Base-by-base conservation (phyloP, 169 alveolate genomes). In the Ichthyophthirius multifiliis region DNA sequence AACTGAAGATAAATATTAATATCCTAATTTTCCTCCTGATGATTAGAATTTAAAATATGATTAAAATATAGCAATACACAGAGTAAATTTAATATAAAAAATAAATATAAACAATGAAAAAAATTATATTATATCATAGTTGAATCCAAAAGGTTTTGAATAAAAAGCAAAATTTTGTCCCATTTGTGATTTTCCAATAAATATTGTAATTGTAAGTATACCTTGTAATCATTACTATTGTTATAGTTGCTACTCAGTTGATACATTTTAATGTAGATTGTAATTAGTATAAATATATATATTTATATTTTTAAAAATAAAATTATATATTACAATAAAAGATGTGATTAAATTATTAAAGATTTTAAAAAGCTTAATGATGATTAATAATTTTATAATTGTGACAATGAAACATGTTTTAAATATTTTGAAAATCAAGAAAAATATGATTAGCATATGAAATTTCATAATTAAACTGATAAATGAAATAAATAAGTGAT, bases 131-230 rank as follows among this genome's bases (percentile, higher is more conserved):
- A 16, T 15, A 30, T 1, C 9, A 78, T 37, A 35, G 46, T 43
- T 65, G 31, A 78, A 78, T 47, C 84, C 84, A 10, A 78, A 78
- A 78, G 67, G 78, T 9, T 64, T 78, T 43, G 44, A 44, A 18
- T 41, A 78, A 35, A 64, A 78, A 65, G 84, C 84, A 32, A 78
- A 78, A 78, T 78, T 64, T 34, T 78, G 84, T 43, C 84, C 84
- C 15, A 67, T 78, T 45, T 78, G 84, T 47, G 84, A 78, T 44
- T 78, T 78, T 35, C 84, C 84, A 43, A 65, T 65, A 31, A 78
- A 64, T 45, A 78, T 78, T 5, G 65, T 76, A 65, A 75, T 78
- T 27, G 78, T 78, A 4, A 67, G 43, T 23, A 39, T 63, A 27
- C 84, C 84, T 20, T 78, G 84, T 44, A 41, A 39, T n/a, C 84